These are phyloP conservation scores for Colletotrichum salicis DNA, from an alignment of 2,329 filamentous ascomycete species.

Conservation along the genomic window DNA sequence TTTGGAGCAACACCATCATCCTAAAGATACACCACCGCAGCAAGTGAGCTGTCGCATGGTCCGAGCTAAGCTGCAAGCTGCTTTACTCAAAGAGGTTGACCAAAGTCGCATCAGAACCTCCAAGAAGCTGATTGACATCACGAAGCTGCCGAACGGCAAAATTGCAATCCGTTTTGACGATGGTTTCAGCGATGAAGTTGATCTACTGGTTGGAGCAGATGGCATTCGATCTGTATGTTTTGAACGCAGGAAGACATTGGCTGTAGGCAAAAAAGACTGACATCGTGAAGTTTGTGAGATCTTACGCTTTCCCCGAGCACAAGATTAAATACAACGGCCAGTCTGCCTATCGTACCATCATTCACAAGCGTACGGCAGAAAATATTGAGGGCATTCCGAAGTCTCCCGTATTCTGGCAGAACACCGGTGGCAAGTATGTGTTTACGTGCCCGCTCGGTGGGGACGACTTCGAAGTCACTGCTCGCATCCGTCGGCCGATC, in stretches of 20 bases:
- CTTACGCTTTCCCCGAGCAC: conserved; percentile 53
- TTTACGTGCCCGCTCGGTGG: conserved; percentile 47
- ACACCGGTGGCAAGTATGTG: conserved; percentile 43
- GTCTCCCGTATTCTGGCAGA: conserved; percentile 46
- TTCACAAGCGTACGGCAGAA: conserved; percentile 39
- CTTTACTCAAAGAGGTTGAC: conserved; percentile 58
- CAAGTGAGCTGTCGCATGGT: conserved; percentile 43
- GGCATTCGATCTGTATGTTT: conserved; percentile 60
- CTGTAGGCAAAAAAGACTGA: no score
- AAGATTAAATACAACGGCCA: conserved; percentile 55
- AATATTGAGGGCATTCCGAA: conserved; percentile 44
- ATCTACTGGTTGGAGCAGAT: conserved; percentile 63
- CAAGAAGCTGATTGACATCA: conserved; percentile 54
- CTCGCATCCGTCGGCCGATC: conserved; percentile 37
- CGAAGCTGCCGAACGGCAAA: conserved; percentile 48
- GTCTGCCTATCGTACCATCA: conserved; percentile 47
- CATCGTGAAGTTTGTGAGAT: conserved; percentile 48
- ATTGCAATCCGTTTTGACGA: conserved; percentile 58
- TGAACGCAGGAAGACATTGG: no score
- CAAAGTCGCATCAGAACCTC: conserved; percentile 54
- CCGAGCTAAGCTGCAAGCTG: conserved; percentile 56
- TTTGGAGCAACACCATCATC: conserved; percentile 38
- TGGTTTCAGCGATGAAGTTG: conserved; percentile 49
- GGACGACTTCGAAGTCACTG: conserved; percentile 48
- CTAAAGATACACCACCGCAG: conserved; percentile 39